Percentiles rank a stretch among this genome's conserved stretches.
Conservation (phyloP, 1,139 yeast species). For the Candida freyschussii region DNA sequence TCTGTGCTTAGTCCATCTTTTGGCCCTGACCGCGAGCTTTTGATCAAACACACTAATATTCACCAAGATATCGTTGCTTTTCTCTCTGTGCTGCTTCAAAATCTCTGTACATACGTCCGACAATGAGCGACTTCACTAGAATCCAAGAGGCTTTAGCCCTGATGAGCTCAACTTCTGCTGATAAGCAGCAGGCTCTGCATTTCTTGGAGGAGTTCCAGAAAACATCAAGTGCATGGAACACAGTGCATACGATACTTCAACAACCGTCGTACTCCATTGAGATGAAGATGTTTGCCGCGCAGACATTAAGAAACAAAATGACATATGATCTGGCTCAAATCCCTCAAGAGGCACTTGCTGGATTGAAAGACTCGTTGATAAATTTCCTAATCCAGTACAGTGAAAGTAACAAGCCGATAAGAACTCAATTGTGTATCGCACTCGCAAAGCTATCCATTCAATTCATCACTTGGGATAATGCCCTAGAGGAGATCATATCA, state of each 20-base stretch:
- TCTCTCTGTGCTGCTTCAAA: no score
- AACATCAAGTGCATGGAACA: slow-evolving; percentile 65
- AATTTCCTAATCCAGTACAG: slow-evolving; percentile 48
- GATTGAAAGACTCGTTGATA: slow-evolving; percentile 59
- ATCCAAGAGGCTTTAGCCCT: slow-evolving; percentile 23
- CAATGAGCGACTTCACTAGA: slow-evolving; percentile 10
- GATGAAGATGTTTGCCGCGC: slow-evolving; percentile 79
- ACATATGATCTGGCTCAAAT: slow-evolving; percentile 81
- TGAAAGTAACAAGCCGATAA: slow-evolving; percentile 47
- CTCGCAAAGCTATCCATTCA: slow-evolving; percentile 81
- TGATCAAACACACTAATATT: no score
- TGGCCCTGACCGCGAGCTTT: no score
- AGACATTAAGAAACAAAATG: slow-evolving; percentile 79
- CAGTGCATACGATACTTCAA: slow-evolving; percentile 32
- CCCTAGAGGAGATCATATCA: slow-evolving; percentile 61
- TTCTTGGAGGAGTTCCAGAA: slow-evolving; percentile 81
- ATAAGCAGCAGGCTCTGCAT: slow-evolving; percentile 56
- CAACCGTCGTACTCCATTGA: slow-evolving; percentile 34
- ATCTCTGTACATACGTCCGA: not conserved
- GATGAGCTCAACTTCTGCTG: slow-evolving; percentile 23
- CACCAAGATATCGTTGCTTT: no score
- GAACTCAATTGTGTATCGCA: slow-evolving; percentile 78
- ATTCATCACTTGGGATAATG: slow-evolving; percentile 64
- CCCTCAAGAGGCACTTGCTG: slow-evolving; percentile 46
- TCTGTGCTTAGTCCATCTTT: no score